phyloP scores from a whole-genome alignment of 2,329 filamentous ascomycete species.

The Monilinia fructicola region DNA sequence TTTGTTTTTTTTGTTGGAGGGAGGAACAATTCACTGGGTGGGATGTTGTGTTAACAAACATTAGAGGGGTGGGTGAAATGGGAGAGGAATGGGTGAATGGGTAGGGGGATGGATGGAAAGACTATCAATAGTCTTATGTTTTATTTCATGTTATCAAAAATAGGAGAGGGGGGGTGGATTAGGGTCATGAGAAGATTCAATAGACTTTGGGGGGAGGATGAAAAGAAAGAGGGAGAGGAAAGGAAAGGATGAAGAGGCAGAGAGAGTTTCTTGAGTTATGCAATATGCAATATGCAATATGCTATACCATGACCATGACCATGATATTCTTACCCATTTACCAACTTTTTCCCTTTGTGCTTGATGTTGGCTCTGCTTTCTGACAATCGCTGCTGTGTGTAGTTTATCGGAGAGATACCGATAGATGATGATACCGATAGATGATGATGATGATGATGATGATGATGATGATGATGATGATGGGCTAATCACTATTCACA shows the following conservation, averaged over 20 bases:
- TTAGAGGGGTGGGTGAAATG: slow-evolving; percentile 10
- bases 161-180: background rate
- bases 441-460: too few relatives aligned
- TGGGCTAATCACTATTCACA: too few relatives aligned
- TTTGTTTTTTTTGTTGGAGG: background rate
- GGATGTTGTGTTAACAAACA: slow-evolving; percentile 7
- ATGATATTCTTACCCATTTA: background rate
- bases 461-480: too few relatives aligned
- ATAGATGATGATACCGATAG: too few relatives aligned
- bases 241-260: background rate
- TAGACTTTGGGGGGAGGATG: background rate
- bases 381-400: too few relatives aligned
- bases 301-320: slow-evolving; percentile 1
- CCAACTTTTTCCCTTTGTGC: too few relatives aligned
- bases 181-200: background rate
- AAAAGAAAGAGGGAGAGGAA: background rate
- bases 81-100: background rate
- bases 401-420: too few relatives aligned
- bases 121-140: background rate
- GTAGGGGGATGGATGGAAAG: background rate
- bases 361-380: background rate
- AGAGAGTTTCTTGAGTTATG: slow-evolving; percentile 5
- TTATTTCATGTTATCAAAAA: slow-evolving; percentile 6
- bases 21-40: slow-evolving; percentile 17
- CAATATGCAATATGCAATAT: slow-evolving; percentile 3